A percentile compares a stretch with the other conserved stretches of the same genome.
Conservation (phyloP, 345 rosid genomes). For the Trapa bicornis region DNA sequence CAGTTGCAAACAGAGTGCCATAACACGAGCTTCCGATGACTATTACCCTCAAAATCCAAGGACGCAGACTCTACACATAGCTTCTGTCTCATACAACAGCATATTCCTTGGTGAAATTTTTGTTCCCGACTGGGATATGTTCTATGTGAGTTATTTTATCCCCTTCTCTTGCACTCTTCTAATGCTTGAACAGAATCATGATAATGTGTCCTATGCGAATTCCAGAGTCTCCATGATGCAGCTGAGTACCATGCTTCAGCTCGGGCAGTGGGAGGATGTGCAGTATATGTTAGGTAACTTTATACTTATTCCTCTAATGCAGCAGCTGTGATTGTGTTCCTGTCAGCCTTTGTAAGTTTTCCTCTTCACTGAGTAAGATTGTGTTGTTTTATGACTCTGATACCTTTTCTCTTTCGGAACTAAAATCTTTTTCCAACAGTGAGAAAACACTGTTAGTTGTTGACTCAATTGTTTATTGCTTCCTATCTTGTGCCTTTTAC, state of each 20-base stretch:
- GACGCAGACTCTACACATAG: conserved; percentile 41
- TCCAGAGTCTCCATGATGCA: conserved; percentile 44
- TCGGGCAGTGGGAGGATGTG: conserved; percentile 53
- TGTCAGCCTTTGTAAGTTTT: too few species aligned
- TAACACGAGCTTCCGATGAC: conserved; percentile 43
- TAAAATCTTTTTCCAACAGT: too few species aligned
- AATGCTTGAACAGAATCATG: background rate
- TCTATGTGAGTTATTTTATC: conserved; percentile 25
- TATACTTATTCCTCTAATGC: background rate
- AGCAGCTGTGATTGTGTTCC: background rate
- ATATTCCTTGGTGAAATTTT: conserved; percentile 46
- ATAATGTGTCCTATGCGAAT: conserved; percentile 1
- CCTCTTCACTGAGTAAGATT: too few species aligned
- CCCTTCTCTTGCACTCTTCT: background rate
- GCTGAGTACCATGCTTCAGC: conserved; percentile 51
- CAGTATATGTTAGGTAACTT: conserved; percentile 35
- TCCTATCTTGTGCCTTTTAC: background rate
- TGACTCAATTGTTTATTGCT: background rate
- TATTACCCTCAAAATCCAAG: conserved; percentile 36
- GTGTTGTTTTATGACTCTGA: too few species aligned
- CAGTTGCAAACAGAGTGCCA: conserved; percentile 39
- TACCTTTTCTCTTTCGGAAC: too few species aligned
- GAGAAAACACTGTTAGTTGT: too few species aligned
- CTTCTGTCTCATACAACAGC: conserved; percentile 46
- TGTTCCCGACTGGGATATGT: conserved; percentile 59